phyloP scores from a whole-genome alignment of 2,329 filamentous ascomycete genomes.

The Alternaria tenuissima region DNA sequence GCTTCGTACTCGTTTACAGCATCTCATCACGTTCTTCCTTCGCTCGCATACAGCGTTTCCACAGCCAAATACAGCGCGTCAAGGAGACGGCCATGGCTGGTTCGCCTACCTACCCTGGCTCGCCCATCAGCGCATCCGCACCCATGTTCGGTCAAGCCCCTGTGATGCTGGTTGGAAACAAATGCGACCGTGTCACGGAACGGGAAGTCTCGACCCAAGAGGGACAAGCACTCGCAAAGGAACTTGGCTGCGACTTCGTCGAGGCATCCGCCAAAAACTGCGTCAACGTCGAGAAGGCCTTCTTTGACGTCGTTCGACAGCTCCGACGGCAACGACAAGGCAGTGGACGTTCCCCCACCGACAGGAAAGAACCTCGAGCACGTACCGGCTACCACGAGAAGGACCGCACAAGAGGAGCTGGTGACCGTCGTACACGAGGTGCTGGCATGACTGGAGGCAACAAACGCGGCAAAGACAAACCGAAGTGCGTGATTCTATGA shows the following conservation, averaged over 20 bases:
- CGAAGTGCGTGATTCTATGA: constrained; percentile 49
- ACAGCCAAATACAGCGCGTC: constrained; percentile 95
- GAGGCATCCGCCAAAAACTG: constrained; percentile 98
- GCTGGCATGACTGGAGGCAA: constrained; percentile 20
- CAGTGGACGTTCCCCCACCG: constrained; percentile 26
- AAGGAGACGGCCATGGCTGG: constrained; percentile 83
- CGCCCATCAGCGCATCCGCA: constrained; percentile 66
- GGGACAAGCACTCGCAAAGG: constrained; percentile 87
- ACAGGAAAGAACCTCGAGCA: constrained; percentile 25
- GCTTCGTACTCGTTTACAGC: constrained; percentile 97
- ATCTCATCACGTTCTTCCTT: constrained; percentile 98
- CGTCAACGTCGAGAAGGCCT: constrained; percentile 97
- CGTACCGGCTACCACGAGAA: constrained; percentile 26
- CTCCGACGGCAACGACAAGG: constrained; percentile 78
- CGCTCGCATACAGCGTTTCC: constrained; percentile 91
- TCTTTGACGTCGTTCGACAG: constrained; percentile 95
- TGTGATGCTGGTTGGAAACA: constrained; percentile 98
- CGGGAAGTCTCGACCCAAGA: constrained; percentile 97
- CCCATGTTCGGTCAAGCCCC: constrained; percentile 73
- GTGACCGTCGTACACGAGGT: constrained; percentile 22
- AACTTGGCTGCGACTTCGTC: constrained; percentile 94
- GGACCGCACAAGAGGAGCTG: constrained; percentile 25
- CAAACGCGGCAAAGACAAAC: constrained; percentile 37
- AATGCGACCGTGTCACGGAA: constrained; percentile 95
- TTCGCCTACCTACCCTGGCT: constrained; percentile 79